Evolutionary conservation across 257 asterid genomes (phyloP), one percentile per base, ranked within the genome.

Genomic region (Lycium ferocissimum): DNA sequence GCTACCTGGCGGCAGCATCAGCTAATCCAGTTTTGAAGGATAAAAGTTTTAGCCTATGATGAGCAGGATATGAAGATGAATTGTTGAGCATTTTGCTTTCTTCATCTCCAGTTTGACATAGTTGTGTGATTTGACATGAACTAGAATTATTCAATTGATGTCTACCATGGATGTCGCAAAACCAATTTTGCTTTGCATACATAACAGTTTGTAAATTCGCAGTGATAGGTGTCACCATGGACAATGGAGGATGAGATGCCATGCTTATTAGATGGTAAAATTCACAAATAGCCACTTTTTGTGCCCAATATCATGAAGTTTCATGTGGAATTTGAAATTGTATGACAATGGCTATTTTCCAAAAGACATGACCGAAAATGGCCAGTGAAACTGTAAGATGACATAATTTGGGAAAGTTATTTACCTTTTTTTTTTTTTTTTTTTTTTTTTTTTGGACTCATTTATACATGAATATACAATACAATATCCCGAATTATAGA

Each of bases 41-140:
- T 76, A 3, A 26, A 76, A 13, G 63, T 22, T 26, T 26, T 26
- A 26, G 33, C 33, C 33, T 26, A 26, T 26, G 33, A 26, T 26
- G 33, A 26, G 33, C 33, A 0, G 33, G 33, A 26, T 26, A 26
- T 26, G 33, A 26, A 26, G 33, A 26, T 26, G 33, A 26, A 63
- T 49, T 61, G 61, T 75, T 47, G 81, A 49, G 18, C 20, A 75
- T 43, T 75, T 66, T 20, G 11, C 38, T n/a, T 72, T 72, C 56
- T 72, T n/a, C n/a, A 11, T 20, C 17, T 72, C 58, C 18, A 0
- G 10, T 72, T 45, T 10, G 5, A 45, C 58, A 37, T 67, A 10
- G 33, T 72, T 26, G 11, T 72, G 9, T 75, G 61, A 76, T 76
- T 49, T 76, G 51, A 14, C 82, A 0, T 53, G 38, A 75, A 26